Evolutionary conservation across 805 yeast genomes (phyloP), one percentile per base, ranked within the genome.

Genomic region (Wickerhamomyces xylosicus): DNA sequence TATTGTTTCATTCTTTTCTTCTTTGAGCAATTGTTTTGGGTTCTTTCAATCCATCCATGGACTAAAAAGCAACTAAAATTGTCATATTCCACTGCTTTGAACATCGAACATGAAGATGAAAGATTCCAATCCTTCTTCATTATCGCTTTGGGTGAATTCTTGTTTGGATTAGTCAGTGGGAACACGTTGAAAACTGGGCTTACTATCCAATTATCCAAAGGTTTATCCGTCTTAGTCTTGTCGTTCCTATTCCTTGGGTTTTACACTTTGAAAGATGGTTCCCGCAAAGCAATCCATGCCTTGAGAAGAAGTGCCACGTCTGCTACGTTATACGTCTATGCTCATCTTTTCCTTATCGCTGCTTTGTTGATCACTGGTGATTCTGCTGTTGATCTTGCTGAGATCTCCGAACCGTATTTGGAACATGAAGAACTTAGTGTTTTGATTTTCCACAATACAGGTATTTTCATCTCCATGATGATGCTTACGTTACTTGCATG

Each of bases 41-140:
- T 51, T n/a, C 6, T 63, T 1, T 48, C 64, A 25, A 71, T 63
- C 45, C 77, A 69, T 44, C 81, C 82, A 3, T 45, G 52, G 51
- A 56, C 63, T 41, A 74, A 74, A 48, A 62, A 50, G 27, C n/a
- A 54, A 16, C 40, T 76, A 43, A 56, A 62, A 10, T 51, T 71
- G 38, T 63, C 61, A 13, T 67, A 64, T 40, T 67, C 79, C 10
- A 74, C 85, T 0, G 84, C 84, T 1, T 52, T 77, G 43, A 76
- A 75, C 49, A 73, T 79, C 40, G 83, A 77, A 46, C 84, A 78
- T 49, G 82, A 77, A 50, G 79, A 74, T 20, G 85, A 79, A 49
- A 54, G 85, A 40, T 66, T 63, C 47, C 65, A 71, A 2, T 73
- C 77, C 0, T 78, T 78, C 49, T 76, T 64, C 39, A 67, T 77